Percentiles rank a stretch among this genome's conserved stretches.
These are phyloP conservation scores for Xylariomycetidae sp. DNA, from an alignment of 2,329 filamentous ascomycete species.

Conservation along the genomic window DNA sequence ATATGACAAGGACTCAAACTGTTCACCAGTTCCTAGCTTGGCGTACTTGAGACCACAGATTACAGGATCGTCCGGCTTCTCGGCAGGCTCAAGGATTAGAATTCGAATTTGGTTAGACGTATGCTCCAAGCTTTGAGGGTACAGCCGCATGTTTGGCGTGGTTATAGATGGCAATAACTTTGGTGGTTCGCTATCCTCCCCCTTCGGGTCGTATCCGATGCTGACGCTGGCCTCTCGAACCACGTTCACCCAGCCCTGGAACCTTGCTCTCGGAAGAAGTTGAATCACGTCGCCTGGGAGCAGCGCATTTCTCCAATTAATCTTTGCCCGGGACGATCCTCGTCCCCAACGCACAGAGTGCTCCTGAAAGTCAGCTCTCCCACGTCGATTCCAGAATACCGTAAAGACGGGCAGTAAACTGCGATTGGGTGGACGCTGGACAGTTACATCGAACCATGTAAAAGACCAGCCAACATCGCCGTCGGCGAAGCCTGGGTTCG, in stretches of 20 bases:
- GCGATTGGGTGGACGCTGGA: not conserved
- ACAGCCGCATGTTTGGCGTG: not conserved
- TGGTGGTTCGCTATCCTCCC: not conserved
- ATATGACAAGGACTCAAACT: constrained; percentile 1
- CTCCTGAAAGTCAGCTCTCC: not conserved
- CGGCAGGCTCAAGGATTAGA: not conserved
- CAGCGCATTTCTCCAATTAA: not conserved
- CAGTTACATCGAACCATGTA: constrained; percentile 2
- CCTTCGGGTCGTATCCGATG: not conserved
- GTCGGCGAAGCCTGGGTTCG: not conserved
- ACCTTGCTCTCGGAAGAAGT: constrained; percentile 1
- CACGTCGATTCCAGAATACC: not conserved
- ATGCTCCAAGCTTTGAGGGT: not conserved
- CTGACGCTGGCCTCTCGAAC: not conserved
- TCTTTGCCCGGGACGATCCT: not conserved
- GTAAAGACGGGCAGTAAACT: constrained; percentile 1
- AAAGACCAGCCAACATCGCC: not conserved
- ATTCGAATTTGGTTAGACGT: constrained; percentile 1
- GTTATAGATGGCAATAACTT: not conserved
- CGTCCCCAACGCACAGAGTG: not conserved
- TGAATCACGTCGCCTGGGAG: constrained; percentile 2
- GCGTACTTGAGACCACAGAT: constrained; percentile 1
- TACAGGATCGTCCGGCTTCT: not conserved
- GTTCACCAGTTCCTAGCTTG: not conserved
- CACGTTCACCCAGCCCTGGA: constrained; percentile 2